Percentiles rank a stretch among this genome's conserved stretches.
Evolutionary conservation across 352 stramenopile genomes (phyloP).

Genomic region (Phytophthora sp.): DNA sequence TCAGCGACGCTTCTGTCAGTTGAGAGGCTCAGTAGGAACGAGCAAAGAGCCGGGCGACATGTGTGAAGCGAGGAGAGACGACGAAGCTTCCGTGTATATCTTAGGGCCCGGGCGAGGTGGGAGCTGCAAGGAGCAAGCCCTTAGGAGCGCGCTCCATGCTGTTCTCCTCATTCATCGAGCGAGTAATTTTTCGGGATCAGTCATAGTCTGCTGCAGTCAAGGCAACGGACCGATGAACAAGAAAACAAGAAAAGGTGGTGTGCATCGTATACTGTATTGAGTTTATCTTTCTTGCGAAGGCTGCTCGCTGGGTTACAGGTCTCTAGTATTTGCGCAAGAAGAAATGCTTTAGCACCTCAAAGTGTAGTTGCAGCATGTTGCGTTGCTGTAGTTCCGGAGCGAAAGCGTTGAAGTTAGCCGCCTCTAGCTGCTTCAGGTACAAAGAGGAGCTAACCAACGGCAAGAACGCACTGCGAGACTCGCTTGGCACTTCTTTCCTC

Average conservation of each 20-base stretch:
- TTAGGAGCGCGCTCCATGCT: conserved; percentile 11
- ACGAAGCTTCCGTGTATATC: conserved; percentile 31
- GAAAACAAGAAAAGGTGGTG: conserved; percentile 8
- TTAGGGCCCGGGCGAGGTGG: conserved; percentile 6
- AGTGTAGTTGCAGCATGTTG: conserved; percentile 68
- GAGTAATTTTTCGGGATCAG: conserved; percentile 15
- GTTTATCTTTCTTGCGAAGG: conserved; percentile 7
- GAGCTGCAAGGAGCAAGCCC: conserved; percentile 5
- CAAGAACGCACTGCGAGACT: conserved; percentile 70
- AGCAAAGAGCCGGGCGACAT: conserved; percentile 4
- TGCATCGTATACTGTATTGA: conserved; percentile 33
- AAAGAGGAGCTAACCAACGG: conserved; percentile 66
- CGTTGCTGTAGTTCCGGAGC: conserved; percentile 54
- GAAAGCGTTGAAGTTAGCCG: conserved; percentile 85
- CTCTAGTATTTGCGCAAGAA: conserved; percentile 81
- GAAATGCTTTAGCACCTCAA: conserved; percentile 78
- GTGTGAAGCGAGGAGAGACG: conserved; percentile 14
- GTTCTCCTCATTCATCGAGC: conserved; percentile 19
- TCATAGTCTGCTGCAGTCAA: conserved; percentile 22
- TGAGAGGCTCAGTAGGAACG: conserved; percentile 8
- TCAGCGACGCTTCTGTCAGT: conserved; percentile 7
- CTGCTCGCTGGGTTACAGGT: conserved; percentile 6
- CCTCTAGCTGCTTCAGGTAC: conserved; percentile 75
- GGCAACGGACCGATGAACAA: conserved; percentile 31
- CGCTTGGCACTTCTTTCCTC: conserved; percentile 51